Evolutionary conservation across 2,329 filamentous ascomycete genomes (phyloP).

Genomic region (Trichoderma sp.): DNA sequence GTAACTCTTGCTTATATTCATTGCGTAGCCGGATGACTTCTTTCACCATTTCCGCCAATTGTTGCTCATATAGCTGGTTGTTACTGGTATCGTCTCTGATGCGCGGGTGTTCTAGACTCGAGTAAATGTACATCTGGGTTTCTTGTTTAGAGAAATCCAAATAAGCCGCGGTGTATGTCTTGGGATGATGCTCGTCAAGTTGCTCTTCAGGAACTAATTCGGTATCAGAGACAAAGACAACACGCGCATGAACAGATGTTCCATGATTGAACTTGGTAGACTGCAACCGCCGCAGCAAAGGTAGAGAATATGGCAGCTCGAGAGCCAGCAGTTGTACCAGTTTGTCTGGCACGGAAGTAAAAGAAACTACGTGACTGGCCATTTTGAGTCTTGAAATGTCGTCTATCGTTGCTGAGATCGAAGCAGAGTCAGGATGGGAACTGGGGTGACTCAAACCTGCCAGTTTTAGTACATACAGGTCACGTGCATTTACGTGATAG

Average conservation of each 20-base stretch:
- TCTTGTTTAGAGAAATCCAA: conserved; percentile 61
- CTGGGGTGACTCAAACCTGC: not conserved
- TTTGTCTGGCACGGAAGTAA: conserved; percentile 29
- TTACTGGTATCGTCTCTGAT: not conserved
- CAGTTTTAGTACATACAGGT: not conserved
- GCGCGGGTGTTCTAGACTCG: conserved; percentile 41
- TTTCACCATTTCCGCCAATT: conserved; percentile 33
- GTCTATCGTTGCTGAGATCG: not conserved
- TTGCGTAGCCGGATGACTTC: conserved; percentile 30
- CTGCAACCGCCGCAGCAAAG: conserved; percentile 61
- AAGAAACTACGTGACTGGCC: conserved; percentile 23
- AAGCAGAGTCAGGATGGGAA: not conserved
- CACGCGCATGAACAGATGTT: conserved; percentile 41
- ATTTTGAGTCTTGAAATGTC: not conserved
- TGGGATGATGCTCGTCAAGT: not conserved
- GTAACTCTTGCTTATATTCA: conserved; percentile 23
- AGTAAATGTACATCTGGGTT: conserved; percentile 64
- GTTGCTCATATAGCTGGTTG: conserved; percentile 30
- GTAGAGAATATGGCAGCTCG: conserved; percentile 56
- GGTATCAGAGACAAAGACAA: conserved; percentile 37
- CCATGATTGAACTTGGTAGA: conserved; percentile 46
- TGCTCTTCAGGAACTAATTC: conserved; percentile 5
- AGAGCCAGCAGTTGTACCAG: conserved; percentile 48
- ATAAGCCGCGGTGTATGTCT: conserved; percentile 54
- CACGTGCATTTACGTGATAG: not conserved